Conservation (phyloP, 2,329 filamentous ascomycete genomes). For the Huntiella decipiens region DNA sequence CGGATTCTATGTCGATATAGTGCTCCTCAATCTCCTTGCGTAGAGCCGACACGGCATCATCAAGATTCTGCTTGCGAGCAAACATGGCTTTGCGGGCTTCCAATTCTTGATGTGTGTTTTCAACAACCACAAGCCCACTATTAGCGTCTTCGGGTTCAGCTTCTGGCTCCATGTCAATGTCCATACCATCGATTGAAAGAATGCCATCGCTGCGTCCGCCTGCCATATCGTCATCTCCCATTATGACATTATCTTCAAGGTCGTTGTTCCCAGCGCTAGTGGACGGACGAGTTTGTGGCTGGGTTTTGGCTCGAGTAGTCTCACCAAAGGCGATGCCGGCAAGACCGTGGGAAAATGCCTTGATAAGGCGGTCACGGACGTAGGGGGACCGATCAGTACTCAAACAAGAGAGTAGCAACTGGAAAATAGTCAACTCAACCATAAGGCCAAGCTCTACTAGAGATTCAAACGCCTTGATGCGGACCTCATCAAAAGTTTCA, state of each 20-base stretch:
- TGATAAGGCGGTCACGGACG: slow-evolving; percentile 40
- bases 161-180: slow-evolving; percentile 18
- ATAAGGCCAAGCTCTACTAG: slow-evolving; percentile 45
- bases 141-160: slow-evolving; percentile 12
- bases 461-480: slow-evolving; percentile 46
- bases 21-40: slow-evolving; percentile 26
- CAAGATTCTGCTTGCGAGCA: slow-evolving; percentile 43
- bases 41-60: slow-evolving; percentile 30
- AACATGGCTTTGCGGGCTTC: slow-evolving; percentile 43
- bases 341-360: slow-evolving; percentile 38
- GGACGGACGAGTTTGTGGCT: not conserved
- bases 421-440: slow-evolving; percentile 33
- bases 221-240: not conserved
- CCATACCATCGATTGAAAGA: slow-evolving; percentile 10
- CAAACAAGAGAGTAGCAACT: slow-evolving; percentile 36
- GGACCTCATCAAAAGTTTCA: slow-evolving; percentile 40
- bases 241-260: not conserved
- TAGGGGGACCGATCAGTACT: slow-evolving; percentile 46
- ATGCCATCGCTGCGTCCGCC: slow-evolving; percentile 7
- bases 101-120: slow-evolving; percentile 25
- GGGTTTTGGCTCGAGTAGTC: slow-evolving; percentile 8
- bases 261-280: not conserved
- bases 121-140: slow-evolving; percentile 22
- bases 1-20: slow-evolving; percentile 20
- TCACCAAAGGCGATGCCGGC: slow-evolving; percentile 47